Evolutionary conservation across 495 filamentous ascomycete genomes (phyloP).

Genomic region (Neurospora sp.): DNA sequence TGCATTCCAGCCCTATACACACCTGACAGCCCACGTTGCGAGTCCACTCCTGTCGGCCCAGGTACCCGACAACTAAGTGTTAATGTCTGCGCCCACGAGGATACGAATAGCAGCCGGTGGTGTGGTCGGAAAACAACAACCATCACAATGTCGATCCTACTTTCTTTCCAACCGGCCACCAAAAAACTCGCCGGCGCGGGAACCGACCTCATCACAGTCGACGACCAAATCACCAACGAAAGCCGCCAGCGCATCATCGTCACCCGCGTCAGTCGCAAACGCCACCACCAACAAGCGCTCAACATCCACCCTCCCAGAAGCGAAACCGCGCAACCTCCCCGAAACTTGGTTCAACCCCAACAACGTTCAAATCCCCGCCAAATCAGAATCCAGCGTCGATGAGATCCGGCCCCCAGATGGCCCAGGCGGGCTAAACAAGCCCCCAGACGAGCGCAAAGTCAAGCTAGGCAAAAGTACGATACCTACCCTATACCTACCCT

Average conservation of each 20-base stretch:
- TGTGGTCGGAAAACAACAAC: not conserved
- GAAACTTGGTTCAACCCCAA: not conserved
- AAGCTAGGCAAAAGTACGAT: constrained; percentile 81
- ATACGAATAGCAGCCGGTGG: not conserved
- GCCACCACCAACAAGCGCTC: constrained; percentile 8
- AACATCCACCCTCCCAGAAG: constrained; percentile 1
- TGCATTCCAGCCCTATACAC: not conserved
- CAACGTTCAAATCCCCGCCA: not conserved
- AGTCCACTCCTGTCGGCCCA: not conserved
- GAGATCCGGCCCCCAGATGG: constrained; percentile 1
- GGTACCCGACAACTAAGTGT: not conserved
- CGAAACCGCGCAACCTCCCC: not conserved
- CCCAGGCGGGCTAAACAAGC: constrained; percentile 11
- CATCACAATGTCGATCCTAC: not conserved
- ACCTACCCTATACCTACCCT: not conserved
- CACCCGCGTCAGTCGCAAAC: constrained; percentile 3
- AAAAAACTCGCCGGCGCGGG: not conserved
- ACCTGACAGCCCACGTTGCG: not conserved
- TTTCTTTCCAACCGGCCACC: not conserved
- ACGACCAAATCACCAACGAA: not conserved
- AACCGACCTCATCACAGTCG: not conserved
- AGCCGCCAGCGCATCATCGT: constrained; percentile 6
- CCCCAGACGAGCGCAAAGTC: constrained; percentile 66
- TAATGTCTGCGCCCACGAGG: constrained; percentile 10
- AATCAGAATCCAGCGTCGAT: not conserved